Evolutionary conservation across 192 early-diverging fungal species (phyloP), one percentile per base, ranked within the genome.

Genomic region (Ambispora gerdemannii): DNA sequence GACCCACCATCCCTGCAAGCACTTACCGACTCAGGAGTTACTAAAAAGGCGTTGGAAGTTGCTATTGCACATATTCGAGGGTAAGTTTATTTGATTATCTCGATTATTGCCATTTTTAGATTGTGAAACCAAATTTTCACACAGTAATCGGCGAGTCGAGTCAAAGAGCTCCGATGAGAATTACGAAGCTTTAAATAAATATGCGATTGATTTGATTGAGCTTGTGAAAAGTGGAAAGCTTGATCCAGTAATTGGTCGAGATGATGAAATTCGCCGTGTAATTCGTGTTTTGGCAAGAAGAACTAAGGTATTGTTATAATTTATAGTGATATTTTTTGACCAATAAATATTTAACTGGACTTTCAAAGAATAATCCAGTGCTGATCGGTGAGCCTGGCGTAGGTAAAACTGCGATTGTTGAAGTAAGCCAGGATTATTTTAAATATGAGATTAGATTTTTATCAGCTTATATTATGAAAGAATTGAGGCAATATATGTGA

Each of bases 171-270:
- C 92, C 34, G 97, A 99, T 70, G 86, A 87, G 4, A 89, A 84
- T 36, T 97, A 92, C 74, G 95, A 98, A 36, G 93, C 95, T 22
- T 85, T 99, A 17, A 86, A 81, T 69, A 99, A 99, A 77, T 99
- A 99, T 77, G 93, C 93, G 3, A 79, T 95, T 62, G 93, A 99
- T 64, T 79, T 99, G 78, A 86, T 92, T 24, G 81, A 80, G 19
- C 76, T 92, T 70, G 95, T 93, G 25, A 84, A 91, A 64, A 79
- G 82, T 11, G 95, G 95, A 27, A 97, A 98, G 76, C 85, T 99
- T 10, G 97, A 99, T 76, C 97, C 97, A 0, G 90, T 95, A 58
- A 95, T 99, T 77, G 95, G 95, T 24, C 88, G 97, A 30, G 95
- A 97, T 75, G 95, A 98, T 31, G 95, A 97, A 74, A 98, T 96